Percentiles rank a stretch among this genome's conserved stretches.
Conservation (phyloP, 192 early-diverging fungal genomes). For the Chytriomyces sp. region DNA sequence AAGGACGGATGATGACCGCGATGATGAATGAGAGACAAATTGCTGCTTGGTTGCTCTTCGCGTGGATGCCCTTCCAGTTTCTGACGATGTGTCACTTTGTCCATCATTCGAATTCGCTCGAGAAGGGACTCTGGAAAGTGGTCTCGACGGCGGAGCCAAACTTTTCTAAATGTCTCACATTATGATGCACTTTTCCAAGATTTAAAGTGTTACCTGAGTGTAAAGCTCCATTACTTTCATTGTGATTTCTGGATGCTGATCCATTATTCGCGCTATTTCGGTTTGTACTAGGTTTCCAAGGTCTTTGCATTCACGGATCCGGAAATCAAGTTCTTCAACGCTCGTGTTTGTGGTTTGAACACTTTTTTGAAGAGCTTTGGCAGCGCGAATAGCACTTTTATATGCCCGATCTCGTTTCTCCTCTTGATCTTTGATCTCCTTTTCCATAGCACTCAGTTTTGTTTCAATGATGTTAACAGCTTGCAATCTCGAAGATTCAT, state of each 20-base stretch:
- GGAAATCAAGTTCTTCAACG: constrained; percentile 50
- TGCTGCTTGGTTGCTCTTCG: not conserved
- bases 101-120: constrained; percentile 43
- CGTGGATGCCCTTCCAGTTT: not conserved
- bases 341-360: not conserved
- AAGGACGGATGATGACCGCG: constrained; percentile 1
- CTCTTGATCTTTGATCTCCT: constrained; percentile 52
- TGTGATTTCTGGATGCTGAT: constrained; percentile 42
- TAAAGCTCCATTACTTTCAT: constrained; percentile 41
- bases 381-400: constrained; percentile 29
- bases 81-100: constrained; percentile 26
- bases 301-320: constrained; percentile 48
- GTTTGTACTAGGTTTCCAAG: constrained; percentile 47
- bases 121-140: constrained; percentile 46
- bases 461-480: constrained; percentile 45
- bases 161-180: constrained; percentile 20
- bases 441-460: constrained; percentile 41
- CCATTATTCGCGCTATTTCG: constrained; percentile 40
- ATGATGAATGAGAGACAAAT: constrained; percentile 9
- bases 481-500: constrained; percentile 49
- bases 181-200: not conserved
- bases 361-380: constrained; percentile 33
- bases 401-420: constrained; percentile 50
- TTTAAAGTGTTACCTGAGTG: constrained; percentile 30
- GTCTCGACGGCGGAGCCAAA: constrained; percentile 48